These are phyloP conservation scores for Colletotrichum sp. DNA, from an alignment of 2,329 filamentous ascomycete genomes.

Conservation along the genomic window DNA sequence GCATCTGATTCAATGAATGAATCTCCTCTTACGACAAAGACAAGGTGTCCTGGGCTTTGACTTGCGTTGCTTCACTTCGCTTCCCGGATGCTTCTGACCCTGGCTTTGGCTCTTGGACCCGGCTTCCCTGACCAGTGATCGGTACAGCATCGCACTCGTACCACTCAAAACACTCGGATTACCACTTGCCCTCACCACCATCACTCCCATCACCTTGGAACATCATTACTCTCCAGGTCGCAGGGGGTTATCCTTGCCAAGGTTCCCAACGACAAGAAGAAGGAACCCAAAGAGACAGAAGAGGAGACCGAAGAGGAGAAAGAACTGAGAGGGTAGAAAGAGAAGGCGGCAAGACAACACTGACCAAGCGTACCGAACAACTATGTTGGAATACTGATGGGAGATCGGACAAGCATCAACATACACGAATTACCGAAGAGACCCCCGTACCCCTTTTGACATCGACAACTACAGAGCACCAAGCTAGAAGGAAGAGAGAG, in stretches of 20 bases:
- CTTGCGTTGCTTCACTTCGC: neutral
- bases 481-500: neutral
- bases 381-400: neutral
- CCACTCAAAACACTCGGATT: neutral
- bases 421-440: neutral
- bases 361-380: neutral
- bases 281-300: neutral
- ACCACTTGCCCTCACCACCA: neutral
- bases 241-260: neutral
- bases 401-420: neutral
- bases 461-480: neutral
- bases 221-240: neutral
- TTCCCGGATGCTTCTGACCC: neutral
- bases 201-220: neutral
- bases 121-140: neutral
- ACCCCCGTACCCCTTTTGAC: neutral
- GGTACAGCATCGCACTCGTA: neutral
- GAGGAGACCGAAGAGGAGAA: neutral
- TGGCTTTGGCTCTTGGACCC: neutral
- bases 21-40: conserved; percentile 8
- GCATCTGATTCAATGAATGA: conserved; percentile 8
- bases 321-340: neutral
- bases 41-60: conserved; percentile 5
- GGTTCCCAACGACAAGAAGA: neutral
- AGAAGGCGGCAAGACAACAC: neutral